Conservation (phyloP, 441 rosid species). For the Erodium chrysanthum region DNA sequence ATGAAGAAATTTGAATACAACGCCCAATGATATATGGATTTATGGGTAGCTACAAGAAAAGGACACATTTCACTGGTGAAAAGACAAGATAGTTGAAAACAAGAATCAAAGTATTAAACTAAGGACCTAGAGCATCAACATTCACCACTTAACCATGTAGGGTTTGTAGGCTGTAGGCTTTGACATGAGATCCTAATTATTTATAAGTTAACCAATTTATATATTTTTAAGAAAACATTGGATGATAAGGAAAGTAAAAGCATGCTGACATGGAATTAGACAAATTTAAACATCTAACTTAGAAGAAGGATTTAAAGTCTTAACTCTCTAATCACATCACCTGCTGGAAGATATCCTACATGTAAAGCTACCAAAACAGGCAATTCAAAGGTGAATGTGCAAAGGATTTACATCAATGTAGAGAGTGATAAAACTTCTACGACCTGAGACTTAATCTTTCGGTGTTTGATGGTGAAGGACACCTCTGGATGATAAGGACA, state of each 20-base stretch:
- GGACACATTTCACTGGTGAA: background rate
- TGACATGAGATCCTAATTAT: too few species aligned
- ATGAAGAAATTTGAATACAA: too few species aligned
- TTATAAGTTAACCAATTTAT: too few species aligned
- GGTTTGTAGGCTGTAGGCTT: background rate
- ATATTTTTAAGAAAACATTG: too few species aligned
- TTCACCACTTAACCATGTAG: background rate
- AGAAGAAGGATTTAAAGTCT: background rate
- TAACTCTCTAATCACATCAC: background rate
- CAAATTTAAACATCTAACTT: background rate
- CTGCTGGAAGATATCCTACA: background rate
- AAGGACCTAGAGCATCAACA: too few species aligned
- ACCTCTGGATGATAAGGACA: background rate
- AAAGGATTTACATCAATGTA: constrained; percentile 10
- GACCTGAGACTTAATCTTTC: background rate
- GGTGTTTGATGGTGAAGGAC: background rate
- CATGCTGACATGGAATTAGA: background rate
- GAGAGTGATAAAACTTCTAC: constrained; percentile 13
- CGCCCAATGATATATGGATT: background rate
- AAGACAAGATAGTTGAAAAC: background rate
- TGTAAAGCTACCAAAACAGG: background rate
- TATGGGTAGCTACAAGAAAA: too few species aligned
- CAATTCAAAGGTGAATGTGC: background rate
- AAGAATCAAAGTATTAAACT: too few species aligned
- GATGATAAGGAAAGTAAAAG: background rate